These are phyloP conservation scores for Neofusicoccum laricinum DNA, from an alignment of 2,329 filamentous ascomycete genomes.

Conservation along the genomic window DNA sequence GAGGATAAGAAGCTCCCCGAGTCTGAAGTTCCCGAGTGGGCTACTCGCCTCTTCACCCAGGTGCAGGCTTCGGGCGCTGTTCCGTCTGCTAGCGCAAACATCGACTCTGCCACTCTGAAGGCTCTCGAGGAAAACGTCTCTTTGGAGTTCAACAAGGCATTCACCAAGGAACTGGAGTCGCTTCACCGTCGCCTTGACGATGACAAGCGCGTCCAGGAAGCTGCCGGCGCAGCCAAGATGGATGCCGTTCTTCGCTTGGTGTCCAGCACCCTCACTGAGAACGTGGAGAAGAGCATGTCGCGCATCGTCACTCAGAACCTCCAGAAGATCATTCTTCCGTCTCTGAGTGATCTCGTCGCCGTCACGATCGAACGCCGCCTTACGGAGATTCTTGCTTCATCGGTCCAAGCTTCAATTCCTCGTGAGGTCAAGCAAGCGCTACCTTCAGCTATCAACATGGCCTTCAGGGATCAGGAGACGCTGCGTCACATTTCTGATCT, in stretches of 20 bases:
- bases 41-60: constrained; percentile 33
- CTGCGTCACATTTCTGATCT: constrained; percentile 70
- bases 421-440: constrained; percentile 71
- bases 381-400: constrained; percentile 62
- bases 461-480: constrained; percentile 71
- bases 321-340: constrained; percentile 70
- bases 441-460: constrained; percentile 63
- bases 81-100: constrained; percentile 19
- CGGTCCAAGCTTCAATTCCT: constrained; percentile 64
- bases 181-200: constrained; percentile 64
- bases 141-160: constrained; percentile 45
- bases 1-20: constrained; percentile 23
- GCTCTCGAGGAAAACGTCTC: constrained; percentile 50
- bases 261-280: constrained; percentile 66
- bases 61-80: constrained; percentile 22
- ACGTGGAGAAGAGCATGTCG: constrained; percentile 72
- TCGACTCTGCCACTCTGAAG: constrained; percentile 51
- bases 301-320: constrained; percentile 76
- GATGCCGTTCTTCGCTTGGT: constrained; percentile 67
- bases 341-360: constrained; percentile 65
- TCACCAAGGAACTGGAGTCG: constrained; percentile 49
- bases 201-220: constrained; percentile 65
- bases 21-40: constrained; percentile 35
- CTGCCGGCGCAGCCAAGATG: constrained; percentile 62
- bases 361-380: constrained; percentile 71